Evolutionary conservation across 2,329 filamentous ascomycete genomes (phyloP).

Genomic region (Fusarium clavum): DNA sequence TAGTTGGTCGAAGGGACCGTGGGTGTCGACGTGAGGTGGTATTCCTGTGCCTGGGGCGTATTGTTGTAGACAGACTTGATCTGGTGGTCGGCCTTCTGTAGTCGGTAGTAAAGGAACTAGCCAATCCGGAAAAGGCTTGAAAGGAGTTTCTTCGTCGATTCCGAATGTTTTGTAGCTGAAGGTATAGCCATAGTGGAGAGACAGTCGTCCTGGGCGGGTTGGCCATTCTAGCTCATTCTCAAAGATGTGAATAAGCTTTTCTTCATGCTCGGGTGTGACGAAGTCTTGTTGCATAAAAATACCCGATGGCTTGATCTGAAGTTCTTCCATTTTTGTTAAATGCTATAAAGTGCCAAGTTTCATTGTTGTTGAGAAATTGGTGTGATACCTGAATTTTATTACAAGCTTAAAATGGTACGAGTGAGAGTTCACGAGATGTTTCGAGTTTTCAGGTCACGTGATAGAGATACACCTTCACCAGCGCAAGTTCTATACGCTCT

Average conservation of each 20-base stretch:
- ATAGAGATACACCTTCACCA: too few relatives aligned
- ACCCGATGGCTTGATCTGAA: conserved; percentile 49
- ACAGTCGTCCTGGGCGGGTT: conserved; percentile 58
- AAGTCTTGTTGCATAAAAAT: conserved; percentile 61
- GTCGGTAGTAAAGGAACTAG: conserved; percentile 60
- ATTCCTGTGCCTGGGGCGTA: conserved; percentile 71
- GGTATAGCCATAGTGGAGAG: conserved; percentile 67
- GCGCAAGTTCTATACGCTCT: too few relatives aligned
- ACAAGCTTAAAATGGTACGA: background rate
- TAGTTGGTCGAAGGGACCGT: conserved; percentile 59
- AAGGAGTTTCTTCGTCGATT: conserved; percentile 62
- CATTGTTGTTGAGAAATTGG: background rate
- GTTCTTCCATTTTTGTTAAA: conserved; percentile 45
- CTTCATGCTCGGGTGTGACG: conserved; percentile 59
- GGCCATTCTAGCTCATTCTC: conserved; percentile 59
- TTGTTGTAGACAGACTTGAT: conserved; percentile 70
- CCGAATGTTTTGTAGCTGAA: conserved; percentile 70
- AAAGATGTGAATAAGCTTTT: conserved; percentile 57
- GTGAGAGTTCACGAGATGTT: background rate
- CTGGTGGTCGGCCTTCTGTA: conserved; percentile 58
- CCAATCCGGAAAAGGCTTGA: conserved; percentile 64
- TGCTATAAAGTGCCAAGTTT: background rate
- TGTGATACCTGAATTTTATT: background rate
- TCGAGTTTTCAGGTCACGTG: conserved; percentile 9
- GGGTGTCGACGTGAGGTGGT: conserved; percentile 71